phyloP scores from a whole-genome alignment of 805 yeast species.

The Yamadazyma sp. region DNA sequence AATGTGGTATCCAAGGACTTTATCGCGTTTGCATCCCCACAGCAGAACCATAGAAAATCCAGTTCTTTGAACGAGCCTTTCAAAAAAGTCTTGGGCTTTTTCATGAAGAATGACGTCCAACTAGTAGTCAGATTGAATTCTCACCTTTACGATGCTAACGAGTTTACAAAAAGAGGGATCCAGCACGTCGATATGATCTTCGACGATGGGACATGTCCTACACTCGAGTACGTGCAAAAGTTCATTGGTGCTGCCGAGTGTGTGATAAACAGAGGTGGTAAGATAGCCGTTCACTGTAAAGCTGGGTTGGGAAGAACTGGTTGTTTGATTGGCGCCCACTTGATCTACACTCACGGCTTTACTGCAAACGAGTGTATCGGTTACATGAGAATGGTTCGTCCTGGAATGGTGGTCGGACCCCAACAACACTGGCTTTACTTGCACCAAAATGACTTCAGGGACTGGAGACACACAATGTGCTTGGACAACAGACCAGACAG shows the following conservation, averaged over 20 bases:
- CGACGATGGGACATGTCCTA: constrained; percentile 98
- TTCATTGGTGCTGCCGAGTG: constrained; percentile 96
- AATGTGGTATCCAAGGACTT: constrained; percentile 90
- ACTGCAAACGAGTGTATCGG: constrained; percentile 97
- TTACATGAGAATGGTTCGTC: constrained; percentile 92
- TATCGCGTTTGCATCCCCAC: constrained; percentile 97
- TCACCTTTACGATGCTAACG: constrained; percentile 80
- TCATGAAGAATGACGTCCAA: constrained; percentile 70
- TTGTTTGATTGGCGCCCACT: constrained; percentile 94
- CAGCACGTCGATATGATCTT: constrained; percentile 94
- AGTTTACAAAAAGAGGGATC: constrained; percentile 80
- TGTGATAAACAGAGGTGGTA: constrained; percentile 80
- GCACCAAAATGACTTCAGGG: constrained; percentile 94
- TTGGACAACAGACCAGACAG: constrained; percentile 66
- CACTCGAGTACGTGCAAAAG: constrained; percentile 86
- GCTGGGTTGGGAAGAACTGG: constrained; percentile 99
- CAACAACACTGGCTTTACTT: constrained; percentile 98
- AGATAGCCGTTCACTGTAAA: constrained; percentile 98
- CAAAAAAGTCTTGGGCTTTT: constrained; percentile 76
- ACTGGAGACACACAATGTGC: constrained; percentile 92
- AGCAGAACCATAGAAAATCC: constrained; percentile 50
- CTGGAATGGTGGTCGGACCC: constrained; percentile 99
- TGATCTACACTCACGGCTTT: constrained; percentile 93
- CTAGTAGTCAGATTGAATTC: constrained; percentile 91
- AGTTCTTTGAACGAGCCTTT: constrained; percentile 71